Conservation (phyloP, 257 asterid species). For the Solanum virginianum region DNA sequence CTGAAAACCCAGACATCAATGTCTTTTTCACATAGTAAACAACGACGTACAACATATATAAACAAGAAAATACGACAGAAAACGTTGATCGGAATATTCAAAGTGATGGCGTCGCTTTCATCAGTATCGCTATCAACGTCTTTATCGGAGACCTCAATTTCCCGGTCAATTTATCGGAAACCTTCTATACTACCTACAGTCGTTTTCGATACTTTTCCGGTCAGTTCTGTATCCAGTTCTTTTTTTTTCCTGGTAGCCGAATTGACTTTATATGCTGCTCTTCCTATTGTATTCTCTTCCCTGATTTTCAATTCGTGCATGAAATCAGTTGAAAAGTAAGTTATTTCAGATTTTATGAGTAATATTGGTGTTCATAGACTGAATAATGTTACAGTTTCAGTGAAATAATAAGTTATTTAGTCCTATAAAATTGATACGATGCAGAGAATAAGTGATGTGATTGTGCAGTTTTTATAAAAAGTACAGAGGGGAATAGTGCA, state of each 20-base stretch:
- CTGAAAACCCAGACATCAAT: not conserved
- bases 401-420: not conserved
- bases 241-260: not conserved
- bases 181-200: not conserved
- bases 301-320: not conserved
- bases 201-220: conserved; percentile 1
- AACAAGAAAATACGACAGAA: not conserved
- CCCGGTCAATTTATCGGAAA: not conserved
- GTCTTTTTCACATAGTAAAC: not conserved
- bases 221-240: not conserved
- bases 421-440: not conserved
- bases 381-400: not conserved
- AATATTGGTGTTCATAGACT: not conserved
- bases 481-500: not conserved
- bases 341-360: not conserved
- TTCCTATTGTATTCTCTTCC: not conserved
- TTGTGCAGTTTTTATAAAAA: not conserved
- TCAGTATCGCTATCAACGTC: not conserved
- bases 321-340: not conserved
- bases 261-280: not conserved
- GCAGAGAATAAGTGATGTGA: not conserved
- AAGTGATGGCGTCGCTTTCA: conserved; percentile 10
- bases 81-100: not conserved
- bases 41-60: not conserved
- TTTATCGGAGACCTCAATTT: conserved; percentile 5